phyloP scores from a whole-genome alignment of 108 stramenopile genomes.

The Conticribra weissflogii region DNA sequence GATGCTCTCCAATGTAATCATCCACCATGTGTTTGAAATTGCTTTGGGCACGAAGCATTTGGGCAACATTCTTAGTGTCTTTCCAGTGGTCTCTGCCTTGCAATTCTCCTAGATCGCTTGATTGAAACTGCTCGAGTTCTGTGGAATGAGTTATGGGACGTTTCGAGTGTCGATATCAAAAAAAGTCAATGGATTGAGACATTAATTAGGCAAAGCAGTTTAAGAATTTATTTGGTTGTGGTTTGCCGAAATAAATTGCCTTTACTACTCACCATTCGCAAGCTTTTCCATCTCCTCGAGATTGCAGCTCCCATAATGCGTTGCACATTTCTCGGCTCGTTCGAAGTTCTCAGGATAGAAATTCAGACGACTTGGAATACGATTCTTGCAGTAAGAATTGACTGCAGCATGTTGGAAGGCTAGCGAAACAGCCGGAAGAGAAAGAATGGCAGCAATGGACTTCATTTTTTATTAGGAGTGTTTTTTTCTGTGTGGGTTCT shows the following conservation, averaged over 20 bases:
- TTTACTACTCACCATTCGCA: conserved; percentile 2
- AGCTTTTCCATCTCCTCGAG: conserved; percentile 20
- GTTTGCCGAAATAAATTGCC: no score
- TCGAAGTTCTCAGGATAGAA: conserved; percentile 27
- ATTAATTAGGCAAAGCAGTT: no score
- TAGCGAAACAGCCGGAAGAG: neutral
- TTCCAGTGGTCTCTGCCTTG: conserved; percentile 20
- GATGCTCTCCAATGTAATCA: conserved; percentile 11
- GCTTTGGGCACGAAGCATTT: conserved; percentile 24
- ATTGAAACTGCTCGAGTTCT: conserved; percentile 17
- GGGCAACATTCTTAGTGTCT: conserved; percentile 14
- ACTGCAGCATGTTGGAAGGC: conserved; percentile 2
- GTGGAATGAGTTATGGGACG: neutral
- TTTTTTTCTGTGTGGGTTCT: no score
- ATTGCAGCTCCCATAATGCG: conserved; percentile 17
- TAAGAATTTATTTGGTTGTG: no score
- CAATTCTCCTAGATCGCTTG: conserved; percentile 13
- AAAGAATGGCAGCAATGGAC: neutral
- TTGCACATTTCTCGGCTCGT: conserved; percentile 22
- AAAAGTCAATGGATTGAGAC: no score
- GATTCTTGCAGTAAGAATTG: neutral
- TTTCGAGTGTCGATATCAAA: no score
- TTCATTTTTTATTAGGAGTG: conserved; percentile 8
- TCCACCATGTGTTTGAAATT: conserved; percentile 28
- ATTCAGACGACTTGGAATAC: neutral